Conservation (phyloP, 1,139 yeast species). For the Yarrowia galli region DNA sequence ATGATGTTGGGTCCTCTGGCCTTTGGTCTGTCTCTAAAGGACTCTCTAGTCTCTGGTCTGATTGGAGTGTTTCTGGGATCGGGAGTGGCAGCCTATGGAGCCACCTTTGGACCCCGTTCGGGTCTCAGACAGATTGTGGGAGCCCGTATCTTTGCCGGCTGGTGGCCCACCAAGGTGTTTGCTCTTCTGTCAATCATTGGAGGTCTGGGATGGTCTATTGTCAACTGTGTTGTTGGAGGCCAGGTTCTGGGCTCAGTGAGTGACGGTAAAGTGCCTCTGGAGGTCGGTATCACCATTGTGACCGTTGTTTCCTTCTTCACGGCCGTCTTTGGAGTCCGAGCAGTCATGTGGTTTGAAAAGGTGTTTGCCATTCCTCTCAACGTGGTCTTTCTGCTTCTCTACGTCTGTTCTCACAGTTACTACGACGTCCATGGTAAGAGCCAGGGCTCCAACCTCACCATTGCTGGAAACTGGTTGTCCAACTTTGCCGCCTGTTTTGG, state of each 20-base stretch:
- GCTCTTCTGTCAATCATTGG: slow-evolving; percentile 74
- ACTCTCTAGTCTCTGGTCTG: slow-evolving; percentile 66
- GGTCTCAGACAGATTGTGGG: slow-evolving; percentile 89
- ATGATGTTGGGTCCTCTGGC: slow-evolving; percentile 76
- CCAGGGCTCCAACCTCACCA: slow-evolving; percentile 54
- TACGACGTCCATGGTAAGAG: slow-evolving; percentile 56
- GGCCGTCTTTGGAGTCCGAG: slow-evolving; percentile 78
- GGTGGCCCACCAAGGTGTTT: slow-evolving; percentile 80
- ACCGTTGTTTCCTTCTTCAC: slow-evolving; percentile 68
- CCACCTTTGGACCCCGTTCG: slow-evolving; percentile 85
- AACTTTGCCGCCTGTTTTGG: slow-evolving; percentile 80
- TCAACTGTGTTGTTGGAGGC: slow-evolving; percentile 85
- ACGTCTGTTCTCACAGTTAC: slow-evolving; percentile 68
- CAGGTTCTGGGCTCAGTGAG: slow-evolving; percentile 74
- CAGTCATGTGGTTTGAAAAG: slow-evolving; percentile 72
- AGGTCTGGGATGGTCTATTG: slow-evolving; percentile 86
- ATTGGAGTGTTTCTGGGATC: slow-evolving; percentile 73
- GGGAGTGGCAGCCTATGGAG: slow-evolving; percentile 77
- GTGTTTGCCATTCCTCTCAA: slow-evolving; percentile 73
- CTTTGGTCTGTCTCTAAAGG: slow-evolving; percentile 69
- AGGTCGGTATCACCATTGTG: slow-evolving; percentile 76
- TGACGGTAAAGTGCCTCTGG: slow-evolving; percentile 66
- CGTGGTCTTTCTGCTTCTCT: slow-evolving; percentile 70
- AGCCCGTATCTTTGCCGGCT: slow-evolving; percentile 78
- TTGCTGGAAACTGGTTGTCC: slow-evolving; percentile 72